Evolutionary conservation across 2,329 filamentous ascomycete species (phyloP).

Genomic region (Monilinia aucupariae): DNA sequence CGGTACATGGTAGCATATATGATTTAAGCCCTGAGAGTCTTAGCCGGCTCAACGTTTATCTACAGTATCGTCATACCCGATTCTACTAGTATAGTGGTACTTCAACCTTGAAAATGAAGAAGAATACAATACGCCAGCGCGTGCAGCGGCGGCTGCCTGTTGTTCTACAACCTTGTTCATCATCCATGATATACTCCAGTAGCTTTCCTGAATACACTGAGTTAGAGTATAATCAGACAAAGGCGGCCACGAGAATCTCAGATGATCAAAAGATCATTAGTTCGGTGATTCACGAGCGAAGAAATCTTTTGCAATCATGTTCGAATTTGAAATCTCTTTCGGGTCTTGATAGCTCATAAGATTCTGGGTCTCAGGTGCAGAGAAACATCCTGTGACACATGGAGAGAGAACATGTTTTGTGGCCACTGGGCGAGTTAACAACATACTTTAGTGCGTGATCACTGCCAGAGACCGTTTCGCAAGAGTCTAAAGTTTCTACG

Average conservation of each 20-base stretch:
- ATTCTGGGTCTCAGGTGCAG: neutral
- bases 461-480: neutral
- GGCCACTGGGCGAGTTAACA: neutral
- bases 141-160: constrained; percentile 10
- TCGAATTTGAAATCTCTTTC: neutral
- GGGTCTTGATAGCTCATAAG: neutral
- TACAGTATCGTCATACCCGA: neutral
- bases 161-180: constrained; percentile 12
- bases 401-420: neutral
- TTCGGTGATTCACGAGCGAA: constrained; percentile 1
- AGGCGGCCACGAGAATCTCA: neutral
- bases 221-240: neutral
- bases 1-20: constrained; percentile 10
- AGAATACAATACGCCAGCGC: constrained; percentile 4
- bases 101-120: constrained; percentile 9
- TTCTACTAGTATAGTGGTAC: neutral
- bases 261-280: constrained; percentile 3
- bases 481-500: neutral
- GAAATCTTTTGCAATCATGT: neutral
- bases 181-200: neutral
- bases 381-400: constrained; percentile 3
- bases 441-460: neutral
- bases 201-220: too few species aligned
- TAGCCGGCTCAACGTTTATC: constrained; percentile 2
- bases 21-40: neutral